Evolutionary conservation across 257 asterid genomes (phyloP), one percentile per base, ranked within the genome.

Genomic region (Solanum clarkiae): DNA sequence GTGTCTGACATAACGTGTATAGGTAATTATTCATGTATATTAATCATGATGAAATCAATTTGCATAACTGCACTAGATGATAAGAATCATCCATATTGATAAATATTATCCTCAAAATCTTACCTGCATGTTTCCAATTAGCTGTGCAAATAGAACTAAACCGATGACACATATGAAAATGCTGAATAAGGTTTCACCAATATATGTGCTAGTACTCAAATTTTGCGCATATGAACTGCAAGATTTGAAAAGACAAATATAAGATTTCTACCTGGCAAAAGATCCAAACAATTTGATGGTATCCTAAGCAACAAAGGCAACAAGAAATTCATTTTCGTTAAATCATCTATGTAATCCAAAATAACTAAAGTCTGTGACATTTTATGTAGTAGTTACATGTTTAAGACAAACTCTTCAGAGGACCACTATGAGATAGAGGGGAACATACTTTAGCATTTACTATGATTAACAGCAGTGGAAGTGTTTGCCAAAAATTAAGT

Each of bases 111-210:
- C 24, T 51, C 82, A 77, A 79, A 79, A 36, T 60, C 53, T 26
- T 87, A 96, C 99, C 98, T 97, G 98, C 95, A 97, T 94, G 89
- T 97, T 93, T 45, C 99, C 99, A 29, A 97, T 97, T 87, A 97
- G 72, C 88, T 92, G 98, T 3, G 99, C 97, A 63, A 92, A 97
- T 11, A 97, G 92, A 86, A 97, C 84, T 82, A 97, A 90, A 14
- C 99, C 99, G n/a, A 89, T 88, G 82, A 97, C 89, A 85, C 97
- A 92, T 88, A 97, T 56, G 57, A 57, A 85, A 66, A 92, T 87
- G 90, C 98, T 94, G 87, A 97, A 97, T 20, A 80, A 20, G 14
- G 98, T 97, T 92, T 97, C 99, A 1, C 99, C 99, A 22, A 95
- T 86, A 72, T 93, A 97, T 29, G 95, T 97, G 92, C 99, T 95